A percentile compares a stretch with the other conserved stretches of the same genome.
Evolutionary conservation across 2,329 filamentous ascomycete genomes (phyloP).

Genomic region (Alternaria longipes): DNA sequence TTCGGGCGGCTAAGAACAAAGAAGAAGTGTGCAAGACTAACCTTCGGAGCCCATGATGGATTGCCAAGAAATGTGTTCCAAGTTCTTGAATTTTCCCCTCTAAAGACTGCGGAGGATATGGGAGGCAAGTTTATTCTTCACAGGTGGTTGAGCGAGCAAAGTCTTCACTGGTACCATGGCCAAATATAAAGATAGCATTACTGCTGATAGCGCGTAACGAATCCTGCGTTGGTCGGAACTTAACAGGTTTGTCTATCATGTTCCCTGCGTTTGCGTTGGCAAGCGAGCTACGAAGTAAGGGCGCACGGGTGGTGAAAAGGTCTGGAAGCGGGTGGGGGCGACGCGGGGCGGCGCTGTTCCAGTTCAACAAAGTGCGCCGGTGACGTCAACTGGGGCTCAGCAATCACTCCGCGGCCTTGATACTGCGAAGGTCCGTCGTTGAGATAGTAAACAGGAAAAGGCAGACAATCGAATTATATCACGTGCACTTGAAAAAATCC

Average conservation of each 20-base stretch:
- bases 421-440: neutral
- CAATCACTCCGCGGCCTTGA: conserved; percentile 1
- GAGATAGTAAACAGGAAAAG: neutral
- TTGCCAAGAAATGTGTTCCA: neutral
- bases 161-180: neutral
- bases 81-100: neutral
- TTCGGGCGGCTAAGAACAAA: neutral
- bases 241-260: conserved; percentile 32
- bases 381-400: conserved; percentile 38
- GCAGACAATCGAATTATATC: neutral
- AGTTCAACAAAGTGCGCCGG: conserved; percentile 34
- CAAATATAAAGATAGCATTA: conserved; percentile 17
- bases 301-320: conserved; percentile 6
- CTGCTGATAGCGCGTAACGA: conserved; percentile 13
- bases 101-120: neutral
- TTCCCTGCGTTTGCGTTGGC: conserved; percentile 19
- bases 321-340: neutral
- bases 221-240: conserved; percentile 6
- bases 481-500: neutral
- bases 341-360: conserved; percentile 22
- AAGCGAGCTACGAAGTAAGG: conserved; percentile 10
- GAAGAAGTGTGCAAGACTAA: conserved; percentile 12
- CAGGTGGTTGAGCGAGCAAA: neutral
- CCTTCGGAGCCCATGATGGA: conserved; percentile 42
- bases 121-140: neutral